A percentile compares a stretch with the other conserved stretches of the same genome.
phyloP scores from a whole-genome alignment of 2,329 filamentous ascomycete genomes.

The Verticillium klebahnii region DNA sequence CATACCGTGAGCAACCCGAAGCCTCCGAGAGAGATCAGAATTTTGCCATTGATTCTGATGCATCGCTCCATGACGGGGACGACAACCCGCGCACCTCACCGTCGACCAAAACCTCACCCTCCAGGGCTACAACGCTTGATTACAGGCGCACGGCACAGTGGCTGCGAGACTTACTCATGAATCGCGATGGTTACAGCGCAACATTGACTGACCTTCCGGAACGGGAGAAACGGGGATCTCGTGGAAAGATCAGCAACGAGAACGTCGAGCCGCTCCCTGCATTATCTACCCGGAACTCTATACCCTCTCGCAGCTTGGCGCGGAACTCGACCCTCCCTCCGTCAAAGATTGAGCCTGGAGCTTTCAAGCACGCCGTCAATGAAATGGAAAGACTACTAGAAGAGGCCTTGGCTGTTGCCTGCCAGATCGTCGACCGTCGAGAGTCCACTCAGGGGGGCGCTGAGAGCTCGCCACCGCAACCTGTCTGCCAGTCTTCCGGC shows the following conservation, averaged over 20 bases:
- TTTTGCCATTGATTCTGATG: slow-evolving; percentile 5
- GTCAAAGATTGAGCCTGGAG: slow-evolving; percentile 10
- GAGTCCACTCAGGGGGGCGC: slow-evolving; percentile 10
- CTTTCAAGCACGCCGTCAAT: slow-evolving; percentile 31
- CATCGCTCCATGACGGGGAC: slow-evolving; percentile 1
- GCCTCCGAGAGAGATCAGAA: neutral
- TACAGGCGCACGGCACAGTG: slow-evolving; percentile 27
- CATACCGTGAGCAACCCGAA: slow-evolving; percentile 3
- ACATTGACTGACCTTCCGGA: slow-evolving; percentile 21
- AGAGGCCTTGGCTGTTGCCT: slow-evolving; percentile 40
- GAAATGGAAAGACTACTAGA: slow-evolving; percentile 42
- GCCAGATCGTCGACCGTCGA: slow-evolving; percentile 30
- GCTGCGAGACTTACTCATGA: slow-evolving; percentile 25
- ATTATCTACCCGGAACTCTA: neutral
- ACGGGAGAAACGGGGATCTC: slow-evolving; percentile 2
- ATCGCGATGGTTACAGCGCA: slow-evolving; percentile 18
- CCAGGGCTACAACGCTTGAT: slow-evolving; percentile 21
- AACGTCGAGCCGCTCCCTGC: neutral
- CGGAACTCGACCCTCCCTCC: slow-evolving; percentile 9
- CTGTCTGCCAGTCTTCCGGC: neutral
- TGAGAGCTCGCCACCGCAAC: neutral
- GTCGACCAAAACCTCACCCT: slow-evolving; percentile 18
- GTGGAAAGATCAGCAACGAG: neutral
- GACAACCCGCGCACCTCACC: neutral
- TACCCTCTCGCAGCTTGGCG: slow-evolving; percentile 8